These are phyloP conservation scores for Didymella sp. DNA, from an alignment of 2,329 filamentous ascomycete species.

Conservation along the genomic window DNA sequence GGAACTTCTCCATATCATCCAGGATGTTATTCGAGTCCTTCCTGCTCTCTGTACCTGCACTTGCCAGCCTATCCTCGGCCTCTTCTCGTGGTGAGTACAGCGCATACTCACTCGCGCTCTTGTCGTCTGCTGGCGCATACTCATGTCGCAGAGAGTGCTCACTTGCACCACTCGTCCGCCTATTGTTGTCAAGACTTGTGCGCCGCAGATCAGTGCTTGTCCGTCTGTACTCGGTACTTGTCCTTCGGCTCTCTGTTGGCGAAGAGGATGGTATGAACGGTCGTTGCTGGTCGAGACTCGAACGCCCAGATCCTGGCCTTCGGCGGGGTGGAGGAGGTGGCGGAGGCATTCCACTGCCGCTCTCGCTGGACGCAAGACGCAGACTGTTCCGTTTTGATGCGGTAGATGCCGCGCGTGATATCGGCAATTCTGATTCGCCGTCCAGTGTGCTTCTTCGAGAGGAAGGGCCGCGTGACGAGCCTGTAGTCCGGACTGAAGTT, in stretches of 20 bases:
- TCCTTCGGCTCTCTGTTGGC: conserved; percentile 36
- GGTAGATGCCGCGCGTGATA: conserved; percentile 36
- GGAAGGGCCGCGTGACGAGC: conserved; percentile 30
- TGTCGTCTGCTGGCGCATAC: conserved; percentile 31
- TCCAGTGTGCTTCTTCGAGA: conserved; percentile 39
- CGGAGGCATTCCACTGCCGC: conserved; percentile 32
- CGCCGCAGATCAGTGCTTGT: conserved; percentile 36
- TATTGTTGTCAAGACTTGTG: conserved; percentile 37
- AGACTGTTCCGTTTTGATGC: conserved; percentile 35
- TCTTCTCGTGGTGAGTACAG: conserved; percentile 42
- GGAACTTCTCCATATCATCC: conserved; percentile 51
- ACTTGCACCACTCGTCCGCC: conserved; percentile 44
- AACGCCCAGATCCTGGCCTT: conserved; percentile 43
- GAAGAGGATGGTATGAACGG: conserved; percentile 29
- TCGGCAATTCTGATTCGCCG: conserved; percentile 32
- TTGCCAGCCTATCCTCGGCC: conserved; percentile 26
- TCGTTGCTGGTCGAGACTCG: conserved; percentile 42
- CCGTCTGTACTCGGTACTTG: not conserved
- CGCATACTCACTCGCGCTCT: conserved; percentile 28
- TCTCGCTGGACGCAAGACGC: conserved; percentile 39
- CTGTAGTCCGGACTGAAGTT: conserved; percentile 27
- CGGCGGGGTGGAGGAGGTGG: conserved; percentile 43
- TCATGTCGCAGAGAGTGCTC: conserved; percentile 41
- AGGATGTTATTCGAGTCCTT: conserved; percentile 42
- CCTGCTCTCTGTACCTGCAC: conserved; percentile 1